Base-by-base conservation (phyloP, 768 basidiomycete species). In the Sutorius australiensis region DNA sequence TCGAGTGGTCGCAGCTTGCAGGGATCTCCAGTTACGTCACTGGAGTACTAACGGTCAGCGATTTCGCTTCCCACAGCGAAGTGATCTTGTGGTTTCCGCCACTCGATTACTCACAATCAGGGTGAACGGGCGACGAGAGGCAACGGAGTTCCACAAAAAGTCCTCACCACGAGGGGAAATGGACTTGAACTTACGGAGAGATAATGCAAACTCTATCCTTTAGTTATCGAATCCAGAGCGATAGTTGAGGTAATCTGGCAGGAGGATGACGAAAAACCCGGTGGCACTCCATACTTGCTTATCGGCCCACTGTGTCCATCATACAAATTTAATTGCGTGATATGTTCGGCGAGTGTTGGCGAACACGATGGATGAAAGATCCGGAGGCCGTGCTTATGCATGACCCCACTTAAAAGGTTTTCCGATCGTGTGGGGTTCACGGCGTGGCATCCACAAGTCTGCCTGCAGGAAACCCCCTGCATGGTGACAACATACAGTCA, bases 361-460 rank as follows among this genome's bases (percentile, higher is more conserved):
- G 31, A 52, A 57, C 58, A 60, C 55, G 64, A 54, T 54, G 57
- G 16, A 36, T 21, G 41, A 50, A 58, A 56, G 63, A 66, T 66
- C 63, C 64, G 64, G 41, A 44, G 46, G 58, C 45, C 61, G 40
- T 64, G 58, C 44, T 2, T 14, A 28, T 46, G 54, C 42, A 30
- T 63, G 50, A 44, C 49, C 36, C n/a, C 17, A 21, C 38, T 40
- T 32, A 19, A 31, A 48, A 19, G 45, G 17, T 51, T 48, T 50
- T 43, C n/a, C 43, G 43, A 50, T 50, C 33, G 33, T 32, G 44
- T 32, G 44, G 36, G 19, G 46, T 28, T 49, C 48, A 33, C 51
- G 36, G 46, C 57, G 54, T 66, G 63, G 50, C 42, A n/a, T 49
- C 57, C 58, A 56, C 54, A 55, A 63, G 64, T 54, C 47, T 63